Evolutionary conservation across 352 stramenopile genomes (phyloP).

Genomic region (Ochromonadaceae sp.): DNA sequence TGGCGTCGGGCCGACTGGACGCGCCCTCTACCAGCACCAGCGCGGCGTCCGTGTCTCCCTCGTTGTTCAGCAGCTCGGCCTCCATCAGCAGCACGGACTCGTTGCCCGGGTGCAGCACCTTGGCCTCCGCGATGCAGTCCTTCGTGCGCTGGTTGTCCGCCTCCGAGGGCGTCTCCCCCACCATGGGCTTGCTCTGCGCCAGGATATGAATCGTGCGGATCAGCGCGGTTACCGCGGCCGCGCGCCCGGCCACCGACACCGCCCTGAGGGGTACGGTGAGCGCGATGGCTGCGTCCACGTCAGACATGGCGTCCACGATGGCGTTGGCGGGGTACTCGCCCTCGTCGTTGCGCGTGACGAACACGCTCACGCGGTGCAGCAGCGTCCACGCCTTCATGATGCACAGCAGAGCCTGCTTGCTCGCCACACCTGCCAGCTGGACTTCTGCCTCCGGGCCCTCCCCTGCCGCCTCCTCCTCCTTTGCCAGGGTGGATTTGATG

Average conservation of each 20-base stretch:
- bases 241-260: not conserved
- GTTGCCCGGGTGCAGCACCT: not conserved
- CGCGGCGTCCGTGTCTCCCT: not conserved
- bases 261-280: not conserved
- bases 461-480: not conserved
- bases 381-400: not conserved
- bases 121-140: not conserved
- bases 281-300: not conserved
- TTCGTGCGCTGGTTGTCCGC: not conserved
- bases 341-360: not conserved
- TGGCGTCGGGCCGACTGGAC: not conserved
- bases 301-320: not conserved
- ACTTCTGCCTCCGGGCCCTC: not conserved
- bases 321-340: not conserved
- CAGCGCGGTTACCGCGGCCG: not conserved
- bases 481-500: not conserved
- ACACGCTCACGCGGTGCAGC: not conserved
- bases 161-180: not conserved
- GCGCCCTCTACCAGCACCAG: not conserved
- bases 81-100: slow-evolving; percentile 3
- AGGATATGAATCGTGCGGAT: not conserved
- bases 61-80: not conserved
- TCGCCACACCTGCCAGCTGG: no score
- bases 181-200: not conserved
- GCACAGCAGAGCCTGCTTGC: no score